Percentiles rank a stretch among this genome's conserved stretches.
Evolutionary conservation across 495 filamentous ascomycete genomes (phyloP).

Genomic region (Astrocystis sublimbata): DNA sequence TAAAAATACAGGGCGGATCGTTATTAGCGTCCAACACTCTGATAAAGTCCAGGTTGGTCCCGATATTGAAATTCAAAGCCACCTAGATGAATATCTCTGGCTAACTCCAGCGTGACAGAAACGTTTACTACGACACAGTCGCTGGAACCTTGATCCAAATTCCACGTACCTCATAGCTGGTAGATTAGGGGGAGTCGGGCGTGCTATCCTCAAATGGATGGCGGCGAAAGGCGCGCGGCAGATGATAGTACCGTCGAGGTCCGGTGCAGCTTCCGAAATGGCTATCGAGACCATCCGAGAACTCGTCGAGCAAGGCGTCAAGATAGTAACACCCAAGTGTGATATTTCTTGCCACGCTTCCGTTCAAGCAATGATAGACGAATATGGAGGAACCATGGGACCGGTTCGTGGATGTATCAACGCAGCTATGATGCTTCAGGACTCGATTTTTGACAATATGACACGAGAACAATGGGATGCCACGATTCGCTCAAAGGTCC

Average conservation of each 20-base stretch:
- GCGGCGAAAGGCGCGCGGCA: slow-evolving; percentile 53
- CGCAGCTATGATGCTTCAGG: slow-evolving; percentile 53
- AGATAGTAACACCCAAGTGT: slow-evolving; percentile 36
- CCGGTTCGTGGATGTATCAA: slow-evolving; percentile 56
- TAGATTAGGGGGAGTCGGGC: slow-evolving; percentile 59
- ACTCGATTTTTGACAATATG: slow-evolving; percentile 52
- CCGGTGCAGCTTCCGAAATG: slow-evolving; percentile 32
- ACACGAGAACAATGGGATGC: slow-evolving; percentile 40
- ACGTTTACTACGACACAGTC: slow-evolving; percentile 17
- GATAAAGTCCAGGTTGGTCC: slow-evolving; percentile 34
- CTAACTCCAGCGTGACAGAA: too few relatives aligned
- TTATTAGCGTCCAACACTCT: slow-evolving; percentile 37
- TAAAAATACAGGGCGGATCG: slow-evolving; percentile 54
- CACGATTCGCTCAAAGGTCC: slow-evolving; percentile 47
- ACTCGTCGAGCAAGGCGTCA: slow-evolving; percentile 27
- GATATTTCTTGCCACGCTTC: slow-evolving; percentile 36
- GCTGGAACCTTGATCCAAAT: slow-evolving; percentile 33
- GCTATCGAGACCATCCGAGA: slow-evolving; percentile 25
- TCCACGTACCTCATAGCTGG: slow-evolving; percentile 58
- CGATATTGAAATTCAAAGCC: too few relatives aligned
- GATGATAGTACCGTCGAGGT: slow-evolving; percentile 55
- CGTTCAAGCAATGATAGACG: slow-evolving; percentile 20
- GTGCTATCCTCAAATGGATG: slow-evolving; percentile 55
- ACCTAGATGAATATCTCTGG: too few relatives aligned
- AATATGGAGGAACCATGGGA: slow-evolving; percentile 38